Base-by-base conservation (phyloP, 805 yeast species). In the Hanseniaspora clermontiae region DNA sequence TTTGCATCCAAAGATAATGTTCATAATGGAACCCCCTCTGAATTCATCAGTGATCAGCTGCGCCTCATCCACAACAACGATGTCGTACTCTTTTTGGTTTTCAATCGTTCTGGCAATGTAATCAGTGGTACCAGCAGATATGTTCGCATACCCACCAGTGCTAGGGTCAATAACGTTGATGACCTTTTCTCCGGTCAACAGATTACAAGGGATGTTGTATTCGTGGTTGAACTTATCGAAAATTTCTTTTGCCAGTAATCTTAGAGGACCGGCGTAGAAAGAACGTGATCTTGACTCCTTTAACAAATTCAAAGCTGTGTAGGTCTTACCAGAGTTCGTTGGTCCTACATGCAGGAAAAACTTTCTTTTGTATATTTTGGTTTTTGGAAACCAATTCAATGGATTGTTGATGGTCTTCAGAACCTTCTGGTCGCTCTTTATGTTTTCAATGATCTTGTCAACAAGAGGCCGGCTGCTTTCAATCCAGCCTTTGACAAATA, bases 321-420 rank as follows among this genome's bases (percentile, higher is more conserved):
- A 86, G 0, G 97, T 93, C 64, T 93, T 93, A 12, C 99, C 99
- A 61, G 93, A 83, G 67, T 93, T 93, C 0, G 99, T 93, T 1
- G 99, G 98, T 0, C 99, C 99, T 11, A 93, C 87, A 66, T 93
- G 99, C 81, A 93, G 78, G n/a, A 84, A 77, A 50, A 93, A 75
- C 51, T 84, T 82, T 42, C 99, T 74, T 60, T 80, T 82, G 72
- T 88, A 73, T 60, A 81, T 78, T 42, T 97, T 74, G 0, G 98
- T 95, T 47, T 76, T 80, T 0, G 97, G 96, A 63, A 76, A 93
- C 89, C 95, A 85, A 60, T 81, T 81, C 10, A 78, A 78, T 0
- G 93, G 93, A 60, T 80, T 74, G 17, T 42, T n/a, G 19, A 53
- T 29, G 2, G 24, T 31, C n/a, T 38, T 29, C 4, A 39, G 75